Evolutionary conservation across 305 asterid species (phyloP).

Genomic region (Fraxinus platypoda): DNA sequence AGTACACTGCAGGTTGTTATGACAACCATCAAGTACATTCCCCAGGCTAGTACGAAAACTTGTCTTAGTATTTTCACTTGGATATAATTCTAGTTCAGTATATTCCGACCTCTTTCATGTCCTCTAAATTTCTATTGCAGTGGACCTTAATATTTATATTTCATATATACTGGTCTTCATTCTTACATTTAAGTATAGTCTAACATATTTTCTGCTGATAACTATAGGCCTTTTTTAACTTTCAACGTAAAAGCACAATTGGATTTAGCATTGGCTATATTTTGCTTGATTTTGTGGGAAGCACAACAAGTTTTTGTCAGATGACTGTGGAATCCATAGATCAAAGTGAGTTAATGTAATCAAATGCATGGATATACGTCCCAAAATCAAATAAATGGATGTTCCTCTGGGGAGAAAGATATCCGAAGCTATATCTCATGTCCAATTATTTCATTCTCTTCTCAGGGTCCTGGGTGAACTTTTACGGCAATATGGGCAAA

Average conservation of each 20-base stretch:
- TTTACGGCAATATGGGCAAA: slow-evolving; percentile 54
- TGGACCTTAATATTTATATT: neutral
- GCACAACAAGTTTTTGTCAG: slow-evolving; percentile 44
- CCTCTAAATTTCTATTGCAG: neutral
- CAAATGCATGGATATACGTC: neutral
- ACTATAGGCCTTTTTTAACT: slow-evolving; percentile 43
- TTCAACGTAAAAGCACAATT: slow-evolving; percentile 41
- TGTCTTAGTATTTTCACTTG: neutral
- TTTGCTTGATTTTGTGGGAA: slow-evolving; percentile 48
- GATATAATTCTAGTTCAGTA: neutral
- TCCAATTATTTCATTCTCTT: neutral
- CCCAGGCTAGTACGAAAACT: slow-evolving; percentile 30
- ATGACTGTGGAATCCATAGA: slow-evolving; percentile 53
- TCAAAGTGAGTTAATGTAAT: slow-evolving; percentile 34
- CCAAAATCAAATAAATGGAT: neutral
- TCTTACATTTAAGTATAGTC: neutral
- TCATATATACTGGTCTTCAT: neutral
- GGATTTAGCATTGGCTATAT: slow-evolving; percentile 55
- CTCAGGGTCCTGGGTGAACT: slow-evolving; percentile 50
- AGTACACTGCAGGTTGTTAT: slow-evolving; percentile 46
- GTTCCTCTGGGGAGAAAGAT: neutral
- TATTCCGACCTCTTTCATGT: neutral
- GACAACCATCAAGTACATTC: slow-evolving; percentile 52
- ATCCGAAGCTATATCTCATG: neutral
- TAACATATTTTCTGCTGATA: neutral